Evolutionary conservation across 352 stramenopile species (phyloP).

Genomic region (Pythium insidiosum): DNA sequence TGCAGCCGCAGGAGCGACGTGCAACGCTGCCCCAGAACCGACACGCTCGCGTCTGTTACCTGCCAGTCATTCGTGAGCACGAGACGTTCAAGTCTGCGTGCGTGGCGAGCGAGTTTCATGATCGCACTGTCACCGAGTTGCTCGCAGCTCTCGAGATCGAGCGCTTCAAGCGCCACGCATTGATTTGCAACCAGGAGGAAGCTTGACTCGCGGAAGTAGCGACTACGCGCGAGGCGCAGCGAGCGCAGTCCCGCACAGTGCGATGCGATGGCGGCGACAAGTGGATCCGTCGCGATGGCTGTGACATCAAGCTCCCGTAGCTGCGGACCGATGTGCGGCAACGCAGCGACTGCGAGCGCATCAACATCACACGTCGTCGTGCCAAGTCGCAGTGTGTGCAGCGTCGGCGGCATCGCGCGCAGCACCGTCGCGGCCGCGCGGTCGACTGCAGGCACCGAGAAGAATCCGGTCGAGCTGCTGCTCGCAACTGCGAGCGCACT

Average conservation of each 20-base stretch:
- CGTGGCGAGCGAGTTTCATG: constrained; percentile 23
- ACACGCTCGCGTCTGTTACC: constrained; percentile 43
- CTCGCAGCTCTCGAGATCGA: constrained; percentile 73
- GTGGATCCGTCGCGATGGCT: constrained; percentile 47
- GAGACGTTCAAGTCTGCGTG: constrained; percentile 35
- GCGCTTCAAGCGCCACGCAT: constrained; percentile 24
- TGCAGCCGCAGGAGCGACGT: constrained; percentile 29
- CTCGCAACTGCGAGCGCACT: constrained; percentile 7
- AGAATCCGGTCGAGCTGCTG: constrained; percentile 25
- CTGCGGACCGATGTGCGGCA: constrained; percentile 10
- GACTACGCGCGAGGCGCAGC: constrained; percentile 57
- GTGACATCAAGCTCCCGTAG: constrained; percentile 51
- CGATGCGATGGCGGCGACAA: constrained; percentile 35
- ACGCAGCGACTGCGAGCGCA: constrained; percentile 21
- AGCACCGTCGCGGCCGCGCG: constrained; percentile 20
- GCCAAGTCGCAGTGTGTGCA: constrained; percentile 44
- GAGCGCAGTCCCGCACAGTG: constrained; percentile 23
- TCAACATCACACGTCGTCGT: constrained; percentile 48
- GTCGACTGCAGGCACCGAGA: constrained; percentile 50
- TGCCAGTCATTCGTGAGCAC: constrained; percentile 67
- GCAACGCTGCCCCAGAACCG: constrained; percentile 15
- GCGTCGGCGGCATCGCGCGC: constrained; percentile 2
- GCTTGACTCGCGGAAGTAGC: constrained; percentile 55
- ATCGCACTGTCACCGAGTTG: constrained; percentile 46
- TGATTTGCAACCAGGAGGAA: constrained; percentile 34